Evolutionary conservation across 1,284 basidiomycete genomes (phyloP).

Genomic region (Marasmius fiardii): DNA sequence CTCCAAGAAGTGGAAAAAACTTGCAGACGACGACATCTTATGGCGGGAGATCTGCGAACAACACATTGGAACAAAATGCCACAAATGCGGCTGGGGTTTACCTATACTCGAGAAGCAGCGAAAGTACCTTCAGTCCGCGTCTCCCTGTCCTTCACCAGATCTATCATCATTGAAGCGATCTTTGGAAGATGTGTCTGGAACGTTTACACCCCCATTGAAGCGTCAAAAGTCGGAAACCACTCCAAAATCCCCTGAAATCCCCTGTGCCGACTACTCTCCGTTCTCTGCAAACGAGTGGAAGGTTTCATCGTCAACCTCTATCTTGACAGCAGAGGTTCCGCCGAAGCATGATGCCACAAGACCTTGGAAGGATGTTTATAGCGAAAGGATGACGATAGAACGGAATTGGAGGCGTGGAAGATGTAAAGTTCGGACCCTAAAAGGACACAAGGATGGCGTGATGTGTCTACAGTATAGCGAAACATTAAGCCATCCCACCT

Average conservation of each 20-base stretch:
- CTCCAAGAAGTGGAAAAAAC: conserved; percentile 77
- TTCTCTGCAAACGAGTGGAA: conserved; percentile 8
- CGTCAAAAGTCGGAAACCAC: conserved; percentile 41
- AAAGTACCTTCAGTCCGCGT: conserved; percentile 31
- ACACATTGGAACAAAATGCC: conserved; percentile 97
- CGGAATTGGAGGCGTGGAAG: conserved; percentile 96
- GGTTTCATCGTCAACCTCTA: conserved; percentile 22
- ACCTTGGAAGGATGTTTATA: conserved; percentile 99
- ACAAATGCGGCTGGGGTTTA: conserved; percentile 97
- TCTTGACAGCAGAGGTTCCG: conserved; percentile 26
- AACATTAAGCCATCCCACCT: conserved; percentile 78
- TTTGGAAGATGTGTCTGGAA: conserved; percentile 25
- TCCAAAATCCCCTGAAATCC: conserved; percentile 14
- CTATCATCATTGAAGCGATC: conserved; percentile 35
- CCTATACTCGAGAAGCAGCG: conserved; percentile 84
- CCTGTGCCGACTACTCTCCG: conserved; percentile 15
- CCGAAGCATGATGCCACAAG: conserved; percentile 47
- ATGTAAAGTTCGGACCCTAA: conserved; percentile 80
- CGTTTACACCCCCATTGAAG: conserved; percentile 40
- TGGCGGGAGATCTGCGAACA: conserved; percentile 99
- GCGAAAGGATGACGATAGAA: conserved; percentile 92
- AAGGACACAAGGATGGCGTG: conserved; percentile 94
- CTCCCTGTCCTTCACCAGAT: conserved; percentile 35
- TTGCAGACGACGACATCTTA: conserved; percentile 91
- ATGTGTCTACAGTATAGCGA: conserved; percentile 98